These are phyloP conservation scores for Wallacemonas sp. DNA, from an alignment of 208 protist species.

Conservation along the genomic window DNA sequence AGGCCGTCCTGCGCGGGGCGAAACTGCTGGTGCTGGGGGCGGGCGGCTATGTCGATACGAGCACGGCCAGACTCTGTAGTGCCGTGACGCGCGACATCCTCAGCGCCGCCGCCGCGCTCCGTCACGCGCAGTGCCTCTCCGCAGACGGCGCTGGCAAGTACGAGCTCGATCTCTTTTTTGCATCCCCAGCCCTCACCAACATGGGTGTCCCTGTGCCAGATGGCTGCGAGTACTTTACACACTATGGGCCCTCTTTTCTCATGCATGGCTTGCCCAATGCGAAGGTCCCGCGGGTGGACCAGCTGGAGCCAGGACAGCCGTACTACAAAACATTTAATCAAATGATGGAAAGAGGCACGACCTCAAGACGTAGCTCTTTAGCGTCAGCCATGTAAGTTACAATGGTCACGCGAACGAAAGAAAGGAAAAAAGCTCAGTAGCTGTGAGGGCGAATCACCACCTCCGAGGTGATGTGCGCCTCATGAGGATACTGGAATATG, in stretches of 20 bases:
- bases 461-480: too few relatives aligned
- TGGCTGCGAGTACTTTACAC: constrained; percentile 44
- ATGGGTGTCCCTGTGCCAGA: constrained; percentile 39
- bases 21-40: constrained; percentile 47
- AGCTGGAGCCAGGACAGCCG: constrained; percentile 8
- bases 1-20: constrained; percentile 4
- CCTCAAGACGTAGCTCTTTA: background rate
- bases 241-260: constrained; percentile 56
- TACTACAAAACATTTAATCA: constrained; percentile 9
- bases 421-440: background rate
- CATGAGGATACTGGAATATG: too few relatives aligned
- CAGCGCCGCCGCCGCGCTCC: constrained; percentile 32
- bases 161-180: constrained; percentile 24
- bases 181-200: constrained; percentile 31
- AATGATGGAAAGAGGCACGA: background rate
- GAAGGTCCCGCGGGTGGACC: constrained; percentile 13
- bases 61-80: constrained; percentile 32
- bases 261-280: constrained; percentile 46
- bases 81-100: constrained; percentile 53
- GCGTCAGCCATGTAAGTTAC: background rate
- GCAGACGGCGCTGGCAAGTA: background rate
- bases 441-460: too few relatives aligned
- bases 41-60: constrained; percentile 48
- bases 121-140: background rate
- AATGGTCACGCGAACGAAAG: background rate